Percentiles rank a stretch among this genome's conserved stretches.
Evolutionary conservation across 139 green algal genomes (phyloP).

Genomic region (Desmodesmus armatus): DNA sequence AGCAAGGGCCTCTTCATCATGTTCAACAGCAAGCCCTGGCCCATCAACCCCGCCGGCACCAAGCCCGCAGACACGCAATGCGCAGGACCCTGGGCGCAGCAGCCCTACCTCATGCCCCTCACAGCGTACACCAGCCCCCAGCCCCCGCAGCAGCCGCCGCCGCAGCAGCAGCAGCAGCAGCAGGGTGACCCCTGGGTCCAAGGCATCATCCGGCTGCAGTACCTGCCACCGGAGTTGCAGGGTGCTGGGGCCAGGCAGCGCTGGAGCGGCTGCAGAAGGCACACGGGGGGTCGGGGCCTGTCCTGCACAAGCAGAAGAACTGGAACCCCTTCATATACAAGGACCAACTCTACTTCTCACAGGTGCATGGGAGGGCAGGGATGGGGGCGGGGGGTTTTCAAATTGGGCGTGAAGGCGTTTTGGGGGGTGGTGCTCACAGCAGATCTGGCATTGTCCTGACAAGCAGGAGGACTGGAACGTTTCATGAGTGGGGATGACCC

Average conservation of each 20-base stretch:
- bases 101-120: constrained; percentile 26
- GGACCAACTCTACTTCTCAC: constrained; percentile 32
- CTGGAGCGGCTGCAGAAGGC: neutral
- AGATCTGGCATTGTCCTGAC: too few species aligned
- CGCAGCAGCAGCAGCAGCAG: constrained; percentile 17
- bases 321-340: constrained; percentile 47
- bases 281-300: neutral
- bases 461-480: too few species aligned
- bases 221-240: neutral
- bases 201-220: constrained; percentile 21
- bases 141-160: neutral
- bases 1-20: constrained; percentile 47
- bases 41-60: neutral
- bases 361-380: neutral
- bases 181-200: constrained; percentile 3
- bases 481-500: too few species aligned
- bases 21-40: constrained; percentile 31
- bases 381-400: too few species aligned
- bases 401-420: too few species aligned
- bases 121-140: neutral
- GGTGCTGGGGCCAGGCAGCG: neutral
- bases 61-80: constrained; percentile 20
- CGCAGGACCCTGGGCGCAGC: constrained; percentile 24
- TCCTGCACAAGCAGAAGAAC: constrained; percentile 42
- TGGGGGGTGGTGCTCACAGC: too few species aligned